Percentiles rank a stretch among this genome's conserved stretches.
Conservation (phyloP, 2,329 filamentous ascomycete species). For the Colletotrichum orchidophilum region DNA sequence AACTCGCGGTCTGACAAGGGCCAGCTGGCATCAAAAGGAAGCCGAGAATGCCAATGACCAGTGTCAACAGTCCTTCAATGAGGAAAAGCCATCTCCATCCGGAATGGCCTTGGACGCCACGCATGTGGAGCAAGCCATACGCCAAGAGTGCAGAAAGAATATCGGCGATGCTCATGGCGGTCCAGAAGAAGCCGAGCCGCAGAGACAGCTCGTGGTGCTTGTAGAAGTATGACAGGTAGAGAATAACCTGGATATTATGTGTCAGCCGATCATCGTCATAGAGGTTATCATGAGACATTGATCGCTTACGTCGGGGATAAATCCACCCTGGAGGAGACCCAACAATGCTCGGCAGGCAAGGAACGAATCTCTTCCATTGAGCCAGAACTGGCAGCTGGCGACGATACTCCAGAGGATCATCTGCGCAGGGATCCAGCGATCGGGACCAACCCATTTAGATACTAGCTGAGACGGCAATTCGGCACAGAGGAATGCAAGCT, state of each 20-base stretch:
- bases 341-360: slow-evolving; percentile 44
- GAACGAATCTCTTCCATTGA: slow-evolving; percentile 43
- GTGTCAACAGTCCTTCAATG: slow-evolving; percentile 56
- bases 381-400: slow-evolving; percentile 53
- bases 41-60: slow-evolving; percentile 60
- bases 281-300: rapidly evolving
- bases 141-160: slow-evolving; percentile 51
- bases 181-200: slow-evolving; percentile 53
- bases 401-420: slow-evolving; percentile 64
- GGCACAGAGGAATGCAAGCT: slow-evolving; percentile 59
- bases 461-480: slow-evolving; percentile 69
- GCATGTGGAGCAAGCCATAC: slow-evolving; percentile 51
- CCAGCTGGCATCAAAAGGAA: slow-evolving; percentile 65
- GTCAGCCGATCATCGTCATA: not conserved
- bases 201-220: slow-evolving; percentile 51
- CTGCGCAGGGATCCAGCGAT: slow-evolving; percentile 64
- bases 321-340: slow-evolving; percentile 49
- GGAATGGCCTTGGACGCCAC: slow-evolving; percentile 45
- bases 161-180: slow-evolving; percentile 50
- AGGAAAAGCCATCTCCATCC: slow-evolving; percentile 64
- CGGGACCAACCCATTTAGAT: slow-evolving; percentile 57
- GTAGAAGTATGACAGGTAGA: slow-evolving; percentile 57
- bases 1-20: slow-evolving; percentile 60
- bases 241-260: slow-evolving; percentile 40
- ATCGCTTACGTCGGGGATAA: slow-evolving; percentile 50